Evolutionary conservation across 768 basidiomycete species (phyloP), one percentile per base, ranked within the genome.

Genomic region (Gloeopeniophorella convolvens): DNA sequence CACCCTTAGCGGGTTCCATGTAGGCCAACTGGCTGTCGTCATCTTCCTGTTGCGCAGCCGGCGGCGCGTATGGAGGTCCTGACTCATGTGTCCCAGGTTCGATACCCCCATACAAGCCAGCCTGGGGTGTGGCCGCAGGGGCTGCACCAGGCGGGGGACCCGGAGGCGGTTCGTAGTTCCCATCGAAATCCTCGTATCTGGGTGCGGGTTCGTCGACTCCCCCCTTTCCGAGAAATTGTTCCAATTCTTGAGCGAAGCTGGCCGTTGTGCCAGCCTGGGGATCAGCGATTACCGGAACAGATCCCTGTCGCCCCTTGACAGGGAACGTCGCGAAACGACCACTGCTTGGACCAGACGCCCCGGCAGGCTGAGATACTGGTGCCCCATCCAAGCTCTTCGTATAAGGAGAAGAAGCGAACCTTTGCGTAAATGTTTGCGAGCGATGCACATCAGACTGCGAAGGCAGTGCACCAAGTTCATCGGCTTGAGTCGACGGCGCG

Each of bases 261-360:
- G 56, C 3, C 39, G 11, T 51, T 43, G 46, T 44, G 47, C 24
- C 50, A 48, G 8, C 56, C 36, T 30, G 59, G 49, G 23, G 50
- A 16, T 44, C 37, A 37, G 42, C 52, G 39, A 44, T 24, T 28
- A 10, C 34, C 21, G 28, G 51, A 5, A 12, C 46, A 5, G 63
- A 55, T 21, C 55, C 61, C 13, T 59, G 60, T 1, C 63, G 59
- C 63, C 65, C 63, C 51, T 77, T 73, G 15, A 76, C 72, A 0
- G 83, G 85, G 66, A 86, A 78, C 1, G 86, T 88, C 21, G 81
- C 80, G 59, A 85, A 87, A 13, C 79, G 72, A 0, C 75, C 75
- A 1, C 74, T 75, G 9, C 58, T 57, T 3, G 59, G 45, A n/a
- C 47, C 45, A 2, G 42, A 3, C 1, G 36, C 20, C 18, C 13